These are phyloP conservation scores for Moesziomyces aphidis DNA, from an alignment of 1,284 basidiomycete genomes.

Conservation along the genomic window DNA sequence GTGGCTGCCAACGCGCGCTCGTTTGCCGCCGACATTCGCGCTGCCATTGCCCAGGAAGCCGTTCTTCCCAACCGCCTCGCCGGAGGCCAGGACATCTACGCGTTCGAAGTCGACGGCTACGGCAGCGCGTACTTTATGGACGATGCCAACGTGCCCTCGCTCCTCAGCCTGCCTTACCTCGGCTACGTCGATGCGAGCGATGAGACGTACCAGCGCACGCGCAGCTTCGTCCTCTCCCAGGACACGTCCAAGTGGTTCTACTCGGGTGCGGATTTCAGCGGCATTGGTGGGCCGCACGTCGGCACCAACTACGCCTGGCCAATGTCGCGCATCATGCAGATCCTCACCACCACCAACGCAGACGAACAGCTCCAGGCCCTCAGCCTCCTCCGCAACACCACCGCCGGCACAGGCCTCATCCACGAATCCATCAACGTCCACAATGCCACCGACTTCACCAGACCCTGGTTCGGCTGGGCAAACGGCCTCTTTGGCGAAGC, in stretches of 20 bases:
- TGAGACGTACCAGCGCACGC: constrained; percentile 49
- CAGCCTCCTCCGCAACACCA: constrained; percentile 45
- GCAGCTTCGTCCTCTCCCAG: constrained; percentile 36
- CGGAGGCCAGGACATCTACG: constrained; percentile 40
- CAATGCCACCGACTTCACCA: constrained; percentile 53
- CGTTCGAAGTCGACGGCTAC: constrained; percentile 62
- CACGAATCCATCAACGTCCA: constrained; percentile 56
- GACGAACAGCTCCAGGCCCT: constrained; percentile 46
- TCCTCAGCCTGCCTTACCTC: constrained; percentile 58
- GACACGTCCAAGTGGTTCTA: constrained; percentile 57
- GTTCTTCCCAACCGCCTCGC: constrained; percentile 23
- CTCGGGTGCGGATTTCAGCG: constrained; percentile 31
- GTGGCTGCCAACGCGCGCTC: constrained; percentile 16
- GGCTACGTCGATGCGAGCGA: constrained; percentile 41
- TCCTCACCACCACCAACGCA: constrained; percentile 50
- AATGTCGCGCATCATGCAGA: constrained; percentile 52
- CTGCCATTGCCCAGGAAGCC: constrained; percentile 30
- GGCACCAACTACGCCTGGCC: constrained; percentile 59
- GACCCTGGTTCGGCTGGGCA: constrained; percentile 57
- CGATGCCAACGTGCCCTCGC: constrained; percentile 60
- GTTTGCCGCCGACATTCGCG: constrained; percentile 38
- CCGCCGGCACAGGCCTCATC: constrained; percentile 57
- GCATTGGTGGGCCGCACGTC: constrained; percentile 59
- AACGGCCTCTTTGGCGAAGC: constrained; percentile 57
- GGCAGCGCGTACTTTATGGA: constrained; percentile 54